Evolutionary conservation across 2,329 filamentous ascomycete genomes (phyloP).

Genomic region (Colletotrichum gigasporum): DNA sequence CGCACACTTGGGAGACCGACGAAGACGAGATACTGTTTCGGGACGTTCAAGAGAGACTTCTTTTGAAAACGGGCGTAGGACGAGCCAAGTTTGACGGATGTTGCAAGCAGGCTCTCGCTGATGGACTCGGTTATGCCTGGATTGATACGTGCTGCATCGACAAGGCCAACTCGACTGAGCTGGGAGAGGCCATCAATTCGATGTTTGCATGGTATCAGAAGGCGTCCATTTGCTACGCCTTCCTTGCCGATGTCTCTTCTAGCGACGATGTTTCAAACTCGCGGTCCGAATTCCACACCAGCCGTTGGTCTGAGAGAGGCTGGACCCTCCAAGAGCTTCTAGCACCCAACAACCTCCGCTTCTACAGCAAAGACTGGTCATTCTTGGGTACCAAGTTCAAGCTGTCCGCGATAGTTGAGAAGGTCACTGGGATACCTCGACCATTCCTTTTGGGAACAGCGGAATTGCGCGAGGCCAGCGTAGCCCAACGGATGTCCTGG

Average conservation of each 20-base stretch:
- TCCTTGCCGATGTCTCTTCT: slow-evolving; percentile 30
- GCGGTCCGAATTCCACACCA: slow-evolving; percentile 15
- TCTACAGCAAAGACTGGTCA: slow-evolving; percentile 34
- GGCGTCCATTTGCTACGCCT: slow-evolving; percentile 32
- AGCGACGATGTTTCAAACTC: neutral
- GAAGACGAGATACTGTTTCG: slow-evolving; percentile 36
- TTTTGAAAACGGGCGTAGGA: neutral
- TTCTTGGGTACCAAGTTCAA: slow-evolving; percentile 25
- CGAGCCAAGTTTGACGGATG: slow-evolving; percentile 15
- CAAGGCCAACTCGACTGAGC: slow-evolving; percentile 34
- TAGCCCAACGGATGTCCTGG: slow-evolving; percentile 37
- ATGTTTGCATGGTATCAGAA: slow-evolving; percentile 34
- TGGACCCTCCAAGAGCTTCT: slow-evolving; percentile 39
- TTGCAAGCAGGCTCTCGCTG: neutral
- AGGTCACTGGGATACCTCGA: slow-evolving; percentile 41
- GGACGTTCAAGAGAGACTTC: slow-evolving; percentile 10
- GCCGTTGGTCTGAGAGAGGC: slow-evolving; percentile 35
- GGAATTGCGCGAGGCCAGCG: slow-evolving; percentile 21
- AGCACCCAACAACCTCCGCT: slow-evolving; percentile 34
- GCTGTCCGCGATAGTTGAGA: slow-evolving; percentile 33
- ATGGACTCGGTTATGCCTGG: slow-evolving; percentile 32
- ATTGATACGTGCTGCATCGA: slow-evolving; percentile 39
- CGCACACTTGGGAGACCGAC: slow-evolving; percentile 37
- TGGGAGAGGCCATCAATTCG: slow-evolving; percentile 34
- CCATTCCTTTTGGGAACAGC: slow-evolving; percentile 13